Percentiles rank a stretch among this genome's conserved stretches.
Conservation (phyloP, 1,284 basidiomycete genomes). For the Naganishia liquefaciens region DNA sequence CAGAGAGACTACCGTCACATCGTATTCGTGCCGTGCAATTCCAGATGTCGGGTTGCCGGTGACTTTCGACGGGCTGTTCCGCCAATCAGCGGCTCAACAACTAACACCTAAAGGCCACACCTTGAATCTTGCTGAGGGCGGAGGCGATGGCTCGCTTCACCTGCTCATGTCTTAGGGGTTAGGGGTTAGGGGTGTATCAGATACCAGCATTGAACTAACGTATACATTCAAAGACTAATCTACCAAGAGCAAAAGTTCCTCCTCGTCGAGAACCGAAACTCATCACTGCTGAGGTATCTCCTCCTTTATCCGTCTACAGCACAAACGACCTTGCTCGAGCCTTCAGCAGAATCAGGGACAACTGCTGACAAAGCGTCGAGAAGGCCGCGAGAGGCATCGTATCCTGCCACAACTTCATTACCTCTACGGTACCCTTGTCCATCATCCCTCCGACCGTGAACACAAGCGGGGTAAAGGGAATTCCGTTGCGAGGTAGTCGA, state of each 20-base stretch:
- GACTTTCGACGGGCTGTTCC: too few relatives aligned
- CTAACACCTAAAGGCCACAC: too few relatives aligned
- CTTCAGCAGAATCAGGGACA: slow-evolving; percentile 7
- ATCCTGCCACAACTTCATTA: slow-evolving; percentile 11
- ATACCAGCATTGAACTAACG: too few relatives aligned
- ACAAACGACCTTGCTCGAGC: slow-evolving; percentile 7
- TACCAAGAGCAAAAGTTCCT: not conserved
- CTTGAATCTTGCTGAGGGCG: too few relatives aligned
- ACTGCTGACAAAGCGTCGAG: not conserved
- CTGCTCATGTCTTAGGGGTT: slow-evolving; percentile 2
- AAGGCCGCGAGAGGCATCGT: slow-evolving; percentile 1
- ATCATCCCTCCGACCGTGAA: slow-evolving; percentile 22
- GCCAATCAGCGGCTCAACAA: too few relatives aligned
- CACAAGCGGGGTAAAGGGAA: slow-evolving; percentile 3
- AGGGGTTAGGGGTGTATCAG: slow-evolving; percentile 5
- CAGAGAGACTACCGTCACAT: too few relatives aligned
- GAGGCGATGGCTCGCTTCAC: too few relatives aligned
- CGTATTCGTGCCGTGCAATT: too few relatives aligned
- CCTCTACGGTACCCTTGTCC: slow-evolving; percentile 1
- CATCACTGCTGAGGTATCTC: not conserved
- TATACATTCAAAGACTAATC: slow-evolving; percentile 6
- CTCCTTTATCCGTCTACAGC: not conserved
- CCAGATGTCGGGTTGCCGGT: too few relatives aligned
- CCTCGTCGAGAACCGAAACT: not conserved
- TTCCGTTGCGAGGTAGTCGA: not conserved